phyloP scores from a whole-genome alignment of 164 flowering plant species.

The Stephania yunnanensis region DNA sequence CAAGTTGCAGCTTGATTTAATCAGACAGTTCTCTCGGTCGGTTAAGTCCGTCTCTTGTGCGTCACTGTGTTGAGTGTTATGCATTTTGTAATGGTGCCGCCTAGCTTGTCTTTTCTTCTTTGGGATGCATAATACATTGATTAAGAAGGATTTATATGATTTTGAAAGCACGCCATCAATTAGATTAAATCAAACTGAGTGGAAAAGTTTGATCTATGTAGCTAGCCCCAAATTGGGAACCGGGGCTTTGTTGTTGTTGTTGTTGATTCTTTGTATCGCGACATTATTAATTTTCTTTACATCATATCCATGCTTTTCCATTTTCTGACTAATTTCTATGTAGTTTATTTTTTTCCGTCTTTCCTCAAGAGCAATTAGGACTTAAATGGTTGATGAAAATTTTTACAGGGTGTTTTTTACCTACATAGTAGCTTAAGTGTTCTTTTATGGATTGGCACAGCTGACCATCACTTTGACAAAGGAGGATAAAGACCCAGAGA shows the following conservation, averaged over 20 bases:
- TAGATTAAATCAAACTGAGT: too few relatives aligned
- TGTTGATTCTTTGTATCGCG: not conserved
- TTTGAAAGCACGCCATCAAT: too few relatives aligned
- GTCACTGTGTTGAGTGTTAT: not conserved
- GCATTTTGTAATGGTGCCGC: not conserved
- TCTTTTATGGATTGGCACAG: slow-evolving; percentile 26
- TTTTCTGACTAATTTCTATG: not conserved
- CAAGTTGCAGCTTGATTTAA: not conserved
- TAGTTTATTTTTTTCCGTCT: not conserved
- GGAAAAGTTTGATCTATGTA: too few relatives aligned
- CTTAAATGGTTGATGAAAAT: too few relatives aligned
- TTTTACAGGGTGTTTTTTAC: not conserved
- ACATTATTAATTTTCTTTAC: not conserved
- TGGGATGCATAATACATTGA: too few relatives aligned
- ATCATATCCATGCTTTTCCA: not conserved
- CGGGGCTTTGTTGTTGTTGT: not conserved
- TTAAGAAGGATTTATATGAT: too few relatives aligned
- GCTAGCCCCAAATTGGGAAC: too few relatives aligned
- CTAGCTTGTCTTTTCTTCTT: not conserved
- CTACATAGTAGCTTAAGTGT: not conserved
- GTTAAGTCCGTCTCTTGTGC: not conserved
- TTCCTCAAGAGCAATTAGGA: too few relatives aligned
- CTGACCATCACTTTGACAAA: slow-evolving; percentile 58
- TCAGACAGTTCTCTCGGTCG: not conserved
- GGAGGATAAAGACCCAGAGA: slow-evolving; percentile 66